phyloP scores from a whole-genome alignment of 2,329 filamentous ascomycete species.

The Fusarium domesticum region DNA sequence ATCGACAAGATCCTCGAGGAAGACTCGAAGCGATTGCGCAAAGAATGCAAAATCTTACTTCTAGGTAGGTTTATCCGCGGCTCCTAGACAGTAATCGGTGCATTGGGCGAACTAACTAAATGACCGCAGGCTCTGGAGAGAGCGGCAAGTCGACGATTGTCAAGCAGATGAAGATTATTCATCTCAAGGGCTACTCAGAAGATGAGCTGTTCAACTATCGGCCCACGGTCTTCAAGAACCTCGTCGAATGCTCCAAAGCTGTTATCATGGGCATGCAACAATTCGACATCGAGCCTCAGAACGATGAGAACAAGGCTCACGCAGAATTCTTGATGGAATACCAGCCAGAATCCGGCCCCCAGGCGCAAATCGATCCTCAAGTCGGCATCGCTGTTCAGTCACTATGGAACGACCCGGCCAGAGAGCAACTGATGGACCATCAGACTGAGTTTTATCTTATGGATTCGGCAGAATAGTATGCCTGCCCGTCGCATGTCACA shows the following conservation, averaged over 20 bases:
- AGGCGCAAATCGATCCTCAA: conserved; percentile 75
- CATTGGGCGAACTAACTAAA: conserved; percentile 15
- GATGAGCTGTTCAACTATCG: conserved; percentile 94
- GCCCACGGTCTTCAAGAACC: conserved; percentile 95
- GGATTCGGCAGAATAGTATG: conserved; percentile 97
- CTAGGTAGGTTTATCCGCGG: conserved; percentile 62
- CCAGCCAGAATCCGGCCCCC: conserved; percentile 84
- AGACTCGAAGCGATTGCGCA: conserved; percentile 84
- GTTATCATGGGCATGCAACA: conserved; percentile 89
- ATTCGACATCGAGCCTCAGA: conserved; percentile 78
- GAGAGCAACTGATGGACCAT: conserved; percentile 80
- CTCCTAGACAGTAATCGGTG: conserved; percentile 1
- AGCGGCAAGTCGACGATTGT: conserved; percentile 99
- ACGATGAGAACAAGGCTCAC: conserved; percentile 67
- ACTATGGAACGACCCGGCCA: conserved; percentile 86
- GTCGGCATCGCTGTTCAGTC: conserved; percentile 81
- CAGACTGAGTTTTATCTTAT: conserved; percentile 98
- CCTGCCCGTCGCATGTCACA: conserved; percentile 1
- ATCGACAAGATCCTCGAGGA: conserved; percentile 94
- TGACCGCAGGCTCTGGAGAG: conserved; percentile 80
- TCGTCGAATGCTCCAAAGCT: conserved; percentile 93
- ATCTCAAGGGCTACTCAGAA: conserved; percentile 93
- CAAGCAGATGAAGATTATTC: conserved; percentile 99
- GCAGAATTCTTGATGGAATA: conserved; percentile 83
- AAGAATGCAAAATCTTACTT: conserved; percentile 98